phyloP scores from a whole-genome alignment of 2,329 filamentous ascomycete species.

The Polychaeton citri region DNA sequence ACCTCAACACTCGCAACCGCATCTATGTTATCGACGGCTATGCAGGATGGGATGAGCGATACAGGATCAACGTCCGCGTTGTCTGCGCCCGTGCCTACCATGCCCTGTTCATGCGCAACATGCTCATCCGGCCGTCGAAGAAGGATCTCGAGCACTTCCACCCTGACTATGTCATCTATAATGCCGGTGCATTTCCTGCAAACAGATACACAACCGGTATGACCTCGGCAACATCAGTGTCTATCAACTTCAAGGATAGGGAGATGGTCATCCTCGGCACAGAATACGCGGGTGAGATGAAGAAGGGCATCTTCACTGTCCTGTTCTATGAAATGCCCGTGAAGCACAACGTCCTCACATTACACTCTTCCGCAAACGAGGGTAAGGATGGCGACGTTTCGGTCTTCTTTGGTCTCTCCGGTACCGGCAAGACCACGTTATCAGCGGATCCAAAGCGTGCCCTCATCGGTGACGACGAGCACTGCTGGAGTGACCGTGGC shows the following conservation, averaged over 20 bases:
- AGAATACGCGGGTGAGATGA: constrained; percentile 67
- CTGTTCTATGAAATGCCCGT: constrained; percentile 99
- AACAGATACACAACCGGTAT: constrained; percentile 97
- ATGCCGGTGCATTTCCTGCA: constrained; percentile 93
- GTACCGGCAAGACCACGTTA: constrained; percentile 96
- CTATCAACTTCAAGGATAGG: constrained; percentile 98
- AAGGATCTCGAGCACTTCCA: constrained; percentile 96
- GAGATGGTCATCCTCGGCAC: constrained; percentile 99
- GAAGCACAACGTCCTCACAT: constrained; percentile 96
- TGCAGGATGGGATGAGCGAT: constrained; percentile 97
- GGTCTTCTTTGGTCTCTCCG: constrained; percentile 97
- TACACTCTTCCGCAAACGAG: constrained; percentile 98
- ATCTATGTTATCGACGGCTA: constrained; percentile 98
- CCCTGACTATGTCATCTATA: constrained; percentile 99
- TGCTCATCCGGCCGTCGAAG: constrained; percentile 87
- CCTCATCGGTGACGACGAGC: constrained; percentile 96
- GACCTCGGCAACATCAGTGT: constrained; percentile 95
- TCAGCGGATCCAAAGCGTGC: constrained; percentile 94
- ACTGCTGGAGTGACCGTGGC: constrained; percentile 95
- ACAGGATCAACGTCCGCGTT: constrained; percentile 92
- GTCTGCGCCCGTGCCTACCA: constrained; percentile 99
- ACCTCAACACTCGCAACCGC: constrained; percentile 95
- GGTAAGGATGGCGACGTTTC: constrained; percentile 89
- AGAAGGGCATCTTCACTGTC: constrained; percentile 68
- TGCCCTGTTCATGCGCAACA: constrained; percentile 99